Evolutionary conservation across 768 basidiomycete species (phyloP).

Genomic region (Rhodosporidiobolus sp.): DNA sequence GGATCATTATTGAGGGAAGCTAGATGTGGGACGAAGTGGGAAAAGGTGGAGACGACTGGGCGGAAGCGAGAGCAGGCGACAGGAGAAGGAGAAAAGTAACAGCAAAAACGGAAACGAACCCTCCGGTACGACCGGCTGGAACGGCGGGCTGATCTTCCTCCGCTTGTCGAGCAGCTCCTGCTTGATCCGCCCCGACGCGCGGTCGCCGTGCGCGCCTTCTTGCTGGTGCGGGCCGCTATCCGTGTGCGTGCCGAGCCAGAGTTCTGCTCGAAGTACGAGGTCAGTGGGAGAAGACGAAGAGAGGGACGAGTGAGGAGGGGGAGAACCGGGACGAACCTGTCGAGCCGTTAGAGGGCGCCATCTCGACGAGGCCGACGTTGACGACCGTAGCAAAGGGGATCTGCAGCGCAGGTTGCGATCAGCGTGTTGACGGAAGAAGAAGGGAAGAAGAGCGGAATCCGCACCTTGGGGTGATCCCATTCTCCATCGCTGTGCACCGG

Average conservation of each 20-base stretch:
- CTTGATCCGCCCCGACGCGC: not conserved
- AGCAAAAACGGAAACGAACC: not conserved
- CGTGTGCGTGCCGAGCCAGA: slow-evolving; percentile 1
- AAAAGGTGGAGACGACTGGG: too few relatives aligned
- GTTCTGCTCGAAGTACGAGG: not conserved
- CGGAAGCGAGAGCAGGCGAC: too few relatives aligned
- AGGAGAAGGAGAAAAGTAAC: not conserved
- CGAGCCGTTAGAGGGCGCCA: not conserved
- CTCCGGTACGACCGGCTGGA: not conserved
- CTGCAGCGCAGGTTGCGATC: not conserved
- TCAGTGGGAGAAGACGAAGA: not conserved
- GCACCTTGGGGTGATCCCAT: not conserved
- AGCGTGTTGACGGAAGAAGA: not conserved
- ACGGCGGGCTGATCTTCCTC: not conserved
- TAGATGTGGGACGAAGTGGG: too few relatives aligned
- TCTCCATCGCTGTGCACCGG: not conserved
- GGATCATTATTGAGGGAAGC: too few relatives aligned
- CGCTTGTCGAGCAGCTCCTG: not conserved
- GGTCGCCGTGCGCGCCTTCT: not conserved
- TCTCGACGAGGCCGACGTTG: not conserved
- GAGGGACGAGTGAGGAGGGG: not conserved
- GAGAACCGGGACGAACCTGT: not conserved
- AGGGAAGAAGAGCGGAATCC: not conserved
- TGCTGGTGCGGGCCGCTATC: not conserved
- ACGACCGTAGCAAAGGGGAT: not conserved